These are phyloP conservation scores for Globisporangium nagaii DNA, from an alignment of 352 stramenopile species.

Conservation along the genomic window DNA sequence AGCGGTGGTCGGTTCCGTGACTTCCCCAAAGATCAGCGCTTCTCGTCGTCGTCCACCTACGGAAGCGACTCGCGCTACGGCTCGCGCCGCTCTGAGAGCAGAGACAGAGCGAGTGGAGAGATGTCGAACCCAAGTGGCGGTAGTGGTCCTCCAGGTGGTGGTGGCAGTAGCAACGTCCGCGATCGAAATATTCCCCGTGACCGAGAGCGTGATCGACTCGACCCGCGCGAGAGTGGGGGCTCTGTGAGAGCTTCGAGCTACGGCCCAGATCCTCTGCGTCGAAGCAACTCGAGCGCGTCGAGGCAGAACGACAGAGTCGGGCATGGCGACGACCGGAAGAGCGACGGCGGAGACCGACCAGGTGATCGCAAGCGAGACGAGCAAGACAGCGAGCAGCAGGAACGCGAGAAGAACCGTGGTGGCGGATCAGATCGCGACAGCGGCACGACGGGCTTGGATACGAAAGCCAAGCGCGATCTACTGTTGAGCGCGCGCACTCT, in stretches of 20 bases:
- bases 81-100: slow-evolving; percentile 27
- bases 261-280: slow-evolving; percentile 13
- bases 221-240: slow-evolving; percentile 20
- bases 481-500: slow-evolving; percentile 15
- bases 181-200: slow-evolving; percentile 30
- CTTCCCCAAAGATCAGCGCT: slow-evolving; percentile 29
- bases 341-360: background rate
- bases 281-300: slow-evolving; percentile 10
- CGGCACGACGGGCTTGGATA: slow-evolving; percentile 8
- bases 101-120: slow-evolving; percentile 34
- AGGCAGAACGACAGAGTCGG: slow-evolving; percentile 19
- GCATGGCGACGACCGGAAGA: slow-evolving; percentile 20
- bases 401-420: slow-evolving; percentile 16
- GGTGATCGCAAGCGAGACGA: slow-evolving; percentile 7
- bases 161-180: slow-evolving; percentile 19
- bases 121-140: background rate
- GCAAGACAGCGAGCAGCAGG: slow-evolving; percentile 18
- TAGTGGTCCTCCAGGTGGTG: slow-evolving; percentile 2
- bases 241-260: slow-evolving; percentile 9
- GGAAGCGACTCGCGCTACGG: slow-evolving; percentile 18
- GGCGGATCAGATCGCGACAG: slow-evolving; percentile 21
- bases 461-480: slow-evolving; percentile 17
- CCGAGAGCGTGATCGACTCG: slow-evolving; percentile 16
- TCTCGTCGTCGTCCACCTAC: background rate
- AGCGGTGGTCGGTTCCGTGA: slow-evolving; percentile 25